Conservation (phyloP, 2,329 filamentous ascomycete genomes). For the Ophiosphaerella korrae region DNA sequence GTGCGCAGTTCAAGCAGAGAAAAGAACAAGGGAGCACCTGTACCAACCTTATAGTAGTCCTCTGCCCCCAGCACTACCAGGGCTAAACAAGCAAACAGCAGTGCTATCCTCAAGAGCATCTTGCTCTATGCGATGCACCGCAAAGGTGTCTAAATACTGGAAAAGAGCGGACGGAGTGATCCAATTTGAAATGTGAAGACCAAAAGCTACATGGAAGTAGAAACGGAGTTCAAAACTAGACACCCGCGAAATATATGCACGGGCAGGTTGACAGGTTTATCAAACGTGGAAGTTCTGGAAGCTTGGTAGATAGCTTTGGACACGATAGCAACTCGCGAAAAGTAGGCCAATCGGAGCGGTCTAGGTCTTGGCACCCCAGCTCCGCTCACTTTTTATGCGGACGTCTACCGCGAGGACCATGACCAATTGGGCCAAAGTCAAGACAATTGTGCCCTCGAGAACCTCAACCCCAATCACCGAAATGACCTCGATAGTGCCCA, state of each 20-base stretch:
- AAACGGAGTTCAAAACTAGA: constrained; percentile 2
- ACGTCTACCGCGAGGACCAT: constrained; percentile 8
- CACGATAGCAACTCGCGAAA: constrained; percentile 33
- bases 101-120: constrained; percentile 52
- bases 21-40: not conserved
- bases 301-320: constrained; percentile 25
- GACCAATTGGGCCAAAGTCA: constrained; percentile 16
- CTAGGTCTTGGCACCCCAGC: constrained; percentile 23
- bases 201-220: constrained; percentile 19
- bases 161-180: constrained; percentile 29
- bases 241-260: constrained; percentile 4
- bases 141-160: constrained; percentile 11
- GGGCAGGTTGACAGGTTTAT: constrained; percentile 4
- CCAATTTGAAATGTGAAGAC: constrained; percentile 13
- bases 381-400: constrained; percentile 30
- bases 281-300: constrained; percentile 12
- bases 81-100: constrained; percentile 51
- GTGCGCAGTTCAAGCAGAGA: constrained; percentile 3
- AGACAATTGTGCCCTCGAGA: constrained; percentile 3
- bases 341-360: constrained; percentile 33
- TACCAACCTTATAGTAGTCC: constrained; percentile 77
- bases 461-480: constrained; percentile 7
- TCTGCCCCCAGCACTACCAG: constrained; percentile 57
- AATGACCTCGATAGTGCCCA: constrained; percentile 28
- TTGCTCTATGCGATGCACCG: constrained; percentile 27